phyloP scores from a whole-genome alignment of 169 alveolate genomes.

The Perkinsus olseni region DNA sequence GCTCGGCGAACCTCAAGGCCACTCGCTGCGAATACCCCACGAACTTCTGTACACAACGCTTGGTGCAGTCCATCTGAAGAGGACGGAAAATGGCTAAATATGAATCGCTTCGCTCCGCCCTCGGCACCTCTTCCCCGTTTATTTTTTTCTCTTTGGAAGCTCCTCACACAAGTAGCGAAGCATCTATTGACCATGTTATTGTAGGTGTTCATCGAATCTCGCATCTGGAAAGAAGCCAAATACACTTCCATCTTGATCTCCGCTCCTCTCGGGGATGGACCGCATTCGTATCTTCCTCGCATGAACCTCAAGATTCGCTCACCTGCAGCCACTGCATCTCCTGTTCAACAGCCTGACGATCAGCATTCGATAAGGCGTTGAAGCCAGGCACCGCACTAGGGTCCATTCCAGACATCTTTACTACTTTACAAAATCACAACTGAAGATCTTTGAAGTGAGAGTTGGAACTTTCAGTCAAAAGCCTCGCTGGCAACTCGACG shows the following conservation, averaged over 20 bases:
- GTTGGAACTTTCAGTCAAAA: no score
- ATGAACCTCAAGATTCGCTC: no score
- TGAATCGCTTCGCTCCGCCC: neutral
- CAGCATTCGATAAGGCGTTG: neutral
- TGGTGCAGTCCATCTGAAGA: conserved; percentile 6
- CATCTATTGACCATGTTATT: conserved; percentile 45
- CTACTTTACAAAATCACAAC: neutral
- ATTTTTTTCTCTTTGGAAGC: conserved; percentile 35
- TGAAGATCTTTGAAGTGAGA: no score
- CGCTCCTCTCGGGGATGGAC: no score
- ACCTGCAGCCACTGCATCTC: neutral
- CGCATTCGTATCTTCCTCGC: no score
- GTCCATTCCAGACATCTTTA: neutral
- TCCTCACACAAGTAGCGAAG: conserved; percentile 41
- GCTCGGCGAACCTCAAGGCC: conserved; percentile 31
- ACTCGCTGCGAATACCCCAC: conserved; percentile 31
- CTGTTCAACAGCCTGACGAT: neutral
- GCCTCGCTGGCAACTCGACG: no score
- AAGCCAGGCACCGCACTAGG: neutral
- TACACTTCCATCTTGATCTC: no score
- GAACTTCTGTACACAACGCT: conserved; percentile 30
- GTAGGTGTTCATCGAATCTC: conserved; percentile 45
- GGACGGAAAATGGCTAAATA: neutral
- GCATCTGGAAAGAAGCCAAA: conserved; percentile 19
- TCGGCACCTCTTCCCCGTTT: conserved; percentile 14